Evolutionary conservation across 2,329 filamentous ascomycete genomes (phyloP).

Genomic region (Aureobasidium zeae): DNA sequence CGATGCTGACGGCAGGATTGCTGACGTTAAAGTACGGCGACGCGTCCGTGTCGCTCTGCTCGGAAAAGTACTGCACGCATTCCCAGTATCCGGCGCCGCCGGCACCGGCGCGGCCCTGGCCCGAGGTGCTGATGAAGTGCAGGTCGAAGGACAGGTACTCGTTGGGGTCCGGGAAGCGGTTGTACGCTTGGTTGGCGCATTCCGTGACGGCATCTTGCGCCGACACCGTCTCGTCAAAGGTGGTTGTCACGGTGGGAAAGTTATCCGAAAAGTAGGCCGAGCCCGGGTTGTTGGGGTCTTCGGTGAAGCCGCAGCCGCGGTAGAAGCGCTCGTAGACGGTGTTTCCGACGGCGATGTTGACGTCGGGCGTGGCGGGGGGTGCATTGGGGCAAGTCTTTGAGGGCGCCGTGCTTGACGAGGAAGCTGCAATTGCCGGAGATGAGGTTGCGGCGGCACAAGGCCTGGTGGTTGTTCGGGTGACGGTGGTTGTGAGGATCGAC

Average conservation of each 20-base stretch:
- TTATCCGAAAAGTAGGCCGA: slow-evolving; percentile 7
- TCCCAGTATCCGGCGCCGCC: slow-evolving; percentile 2
- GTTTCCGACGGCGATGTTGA: neutral
- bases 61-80: slow-evolving; percentile 10
- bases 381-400: neutral
- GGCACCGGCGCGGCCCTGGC: neutral
- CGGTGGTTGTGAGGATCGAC: neutral
- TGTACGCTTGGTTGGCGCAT: slow-evolving; percentile 2
- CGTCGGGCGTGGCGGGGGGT: neutral
- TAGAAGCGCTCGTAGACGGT: slow-evolving; percentile 8
- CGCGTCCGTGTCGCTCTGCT: slow-evolving; percentile 5
- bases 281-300: slow-evolving; percentile 7
- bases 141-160: slow-evolving; percentile 11
- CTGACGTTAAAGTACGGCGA: slow-evolving; percentile 4
- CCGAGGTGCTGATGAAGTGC: slow-evolving; percentile 6
- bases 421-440: neutral
- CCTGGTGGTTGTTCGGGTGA: neutral
- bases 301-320: slow-evolving; percentile 9
- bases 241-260: slow-evolving; percentile 2
- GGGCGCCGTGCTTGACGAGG: neutral
- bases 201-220: neutral
- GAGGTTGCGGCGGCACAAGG: neutral
- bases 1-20: neutral
- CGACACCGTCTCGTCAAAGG: neutral
- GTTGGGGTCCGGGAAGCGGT: slow-evolving; percentile 5